These are phyloP conservation scores for Fraxinus sp. DNA, from an alignment of 305 asterid genomes.

Conservation along the genomic window DNA sequence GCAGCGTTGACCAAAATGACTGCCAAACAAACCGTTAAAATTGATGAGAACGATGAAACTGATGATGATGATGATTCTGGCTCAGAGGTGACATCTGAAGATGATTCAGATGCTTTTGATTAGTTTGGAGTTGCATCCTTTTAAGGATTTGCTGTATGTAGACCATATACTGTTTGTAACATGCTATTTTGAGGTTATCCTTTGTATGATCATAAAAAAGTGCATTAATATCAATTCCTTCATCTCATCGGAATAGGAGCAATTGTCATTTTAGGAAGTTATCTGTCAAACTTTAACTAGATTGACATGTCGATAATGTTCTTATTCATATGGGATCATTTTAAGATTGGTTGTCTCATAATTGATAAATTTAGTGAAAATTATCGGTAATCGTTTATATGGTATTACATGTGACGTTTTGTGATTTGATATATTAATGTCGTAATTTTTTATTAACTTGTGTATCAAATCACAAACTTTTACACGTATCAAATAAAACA, in stretches of 20 bases:
- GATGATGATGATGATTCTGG: slow-evolving; percentile 38
- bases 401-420: not conserved
- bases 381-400: not conserved
- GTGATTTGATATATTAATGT: not conserved
- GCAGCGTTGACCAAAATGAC: slow-evolving; percentile 70
- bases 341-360: not conserved
- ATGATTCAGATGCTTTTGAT: slow-evolving; percentile 41
- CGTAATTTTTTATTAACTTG: not conserved
- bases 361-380: not conserved
- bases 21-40: slow-evolving; percentile 39
- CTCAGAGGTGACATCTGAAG: slow-evolving; percentile 67
- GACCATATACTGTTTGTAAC: not conserved
- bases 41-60: slow-evolving; percentile 53
- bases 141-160: not conserved
- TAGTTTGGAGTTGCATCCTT: not conserved
- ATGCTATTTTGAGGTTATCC: not conserved
- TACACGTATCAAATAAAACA: not conserved
- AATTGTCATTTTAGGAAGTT: not conserved
- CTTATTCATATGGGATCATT: not conserved
- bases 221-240: not conserved
- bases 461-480: not conserved
- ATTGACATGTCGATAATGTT: not conserved
- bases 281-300: not conserved
- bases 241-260: not conserved
- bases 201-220: not conserved